phyloP scores from a whole-genome alignment of 1,139 yeast genomes.

The Magnusiomyces paraingens region DNA sequence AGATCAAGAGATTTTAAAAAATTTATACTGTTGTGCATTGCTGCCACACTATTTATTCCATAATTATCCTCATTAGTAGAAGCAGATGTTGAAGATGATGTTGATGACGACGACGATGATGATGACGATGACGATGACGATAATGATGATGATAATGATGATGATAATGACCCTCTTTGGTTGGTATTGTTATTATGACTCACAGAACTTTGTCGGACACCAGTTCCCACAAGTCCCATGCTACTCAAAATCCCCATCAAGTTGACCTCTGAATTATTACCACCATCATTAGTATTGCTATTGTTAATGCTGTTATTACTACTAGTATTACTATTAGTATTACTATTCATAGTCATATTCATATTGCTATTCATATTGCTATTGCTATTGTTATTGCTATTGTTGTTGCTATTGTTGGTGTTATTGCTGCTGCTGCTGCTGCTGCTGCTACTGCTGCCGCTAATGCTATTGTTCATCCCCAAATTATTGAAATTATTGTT shows the following conservation, averaged over 20 bases:
- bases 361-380: conserved; percentile 1
- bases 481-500: neutral
- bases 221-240: neutral
- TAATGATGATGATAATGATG: neutral
- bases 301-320: too few species aligned
- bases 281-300: neutral
- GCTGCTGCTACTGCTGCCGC: conserved; percentile 19
- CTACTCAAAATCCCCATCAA: neutral
- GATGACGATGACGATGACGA: neutral
- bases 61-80: neutral
- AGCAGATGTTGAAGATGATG: neutral
- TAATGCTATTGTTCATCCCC: conserved; percentile 1
- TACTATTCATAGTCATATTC: conserved; percentile 14
- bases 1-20: too few species aligned
- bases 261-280: conserved; percentile 1
- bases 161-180: neutral
- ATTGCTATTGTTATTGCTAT: conserved; percentile 15
- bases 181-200: too few species aligned
- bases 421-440: conserved; percentile 18
- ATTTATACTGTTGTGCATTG: neutral
- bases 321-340: conserved; percentile 3
- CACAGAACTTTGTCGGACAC: too few species aligned
- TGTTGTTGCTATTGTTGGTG: conserved; percentile 17
- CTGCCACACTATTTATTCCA: neutral
- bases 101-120: neutral